Evolutionary conservation across 2,329 filamentous ascomycete species (phyloP).

Genomic region (Escovopsis sp.): DNA sequence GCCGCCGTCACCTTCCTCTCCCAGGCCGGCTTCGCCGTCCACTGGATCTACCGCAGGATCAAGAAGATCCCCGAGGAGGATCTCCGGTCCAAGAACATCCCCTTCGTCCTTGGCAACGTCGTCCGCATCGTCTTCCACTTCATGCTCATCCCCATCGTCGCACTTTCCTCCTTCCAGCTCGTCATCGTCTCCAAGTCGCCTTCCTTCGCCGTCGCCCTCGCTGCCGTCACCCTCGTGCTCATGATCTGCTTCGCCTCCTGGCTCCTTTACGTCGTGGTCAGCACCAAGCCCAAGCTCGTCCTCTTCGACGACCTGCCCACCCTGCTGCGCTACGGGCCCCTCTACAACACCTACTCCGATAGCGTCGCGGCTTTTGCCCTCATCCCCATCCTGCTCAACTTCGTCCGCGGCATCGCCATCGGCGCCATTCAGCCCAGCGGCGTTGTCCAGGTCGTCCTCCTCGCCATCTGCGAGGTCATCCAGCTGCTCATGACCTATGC

Average conservation of each 20-base stretch:
- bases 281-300: conserved; percentile 66
- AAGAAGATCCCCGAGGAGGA: conserved; percentile 69
- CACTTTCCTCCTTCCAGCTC: conserved; percentile 82
- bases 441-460: conserved; percentile 78
- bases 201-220: conserved; percentile 55
- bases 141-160: conserved; percentile 73
- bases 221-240: conserved; percentile 56
- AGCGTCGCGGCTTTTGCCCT: conserved; percentile 81
- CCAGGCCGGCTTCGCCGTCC: conserved; percentile 60
- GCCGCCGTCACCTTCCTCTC: conserved; percentile 50
- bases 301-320: conserved; percentile 90
- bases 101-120: conserved; percentile 66
- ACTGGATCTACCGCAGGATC: conserved; percentile 61
- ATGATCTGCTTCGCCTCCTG: conserved; percentile 62
- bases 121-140: conserved; percentile 85
- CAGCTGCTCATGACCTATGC: conserved; percentile 74
- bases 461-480: conserved; percentile 89
- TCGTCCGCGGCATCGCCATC: conserved; percentile 76
- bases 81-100: conserved; percentile 76
- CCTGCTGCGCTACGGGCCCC: conserved; percentile 73
- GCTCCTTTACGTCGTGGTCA: conserved; percentile 67
- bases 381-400: conserved; percentile 69
- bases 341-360: conserved; percentile 97
- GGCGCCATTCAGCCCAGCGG: conserved; percentile 87
- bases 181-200: conserved; percentile 57